phyloP scores from a whole-genome alignment of 345 rosid genomes.

The Ceriops zippeliana region DNA sequence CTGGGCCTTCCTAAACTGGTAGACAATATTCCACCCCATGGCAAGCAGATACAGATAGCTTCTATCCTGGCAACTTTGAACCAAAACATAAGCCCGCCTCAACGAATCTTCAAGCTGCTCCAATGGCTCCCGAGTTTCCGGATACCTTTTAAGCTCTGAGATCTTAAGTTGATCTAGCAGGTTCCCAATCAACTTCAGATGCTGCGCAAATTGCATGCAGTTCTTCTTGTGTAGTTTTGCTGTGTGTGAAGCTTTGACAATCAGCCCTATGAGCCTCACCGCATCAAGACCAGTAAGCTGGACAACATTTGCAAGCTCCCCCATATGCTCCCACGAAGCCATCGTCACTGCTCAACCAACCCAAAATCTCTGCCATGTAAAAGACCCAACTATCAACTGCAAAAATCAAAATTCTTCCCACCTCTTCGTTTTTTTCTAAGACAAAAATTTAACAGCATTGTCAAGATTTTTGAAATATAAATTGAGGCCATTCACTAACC shows the following conservation, averaged over 20 bases:
- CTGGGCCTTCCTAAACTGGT: conserved; percentile 92
- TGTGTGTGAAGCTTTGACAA: conserved; percentile 75
- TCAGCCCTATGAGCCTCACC: conserved; percentile 68
- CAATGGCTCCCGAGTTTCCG: conserved; percentile 93
- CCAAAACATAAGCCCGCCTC: conserved; percentile 75
- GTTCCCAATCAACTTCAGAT: conserved; percentile 84
- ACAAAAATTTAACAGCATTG: no score
- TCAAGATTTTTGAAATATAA: no score
- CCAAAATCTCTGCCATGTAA: conserved; percentile 4
- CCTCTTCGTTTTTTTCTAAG: background rate
- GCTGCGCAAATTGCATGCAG: conserved; percentile 90
- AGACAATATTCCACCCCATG: conserved; percentile 99
- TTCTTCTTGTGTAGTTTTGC: conserved; percentile 97
- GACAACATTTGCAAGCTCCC: conserved; percentile 73
- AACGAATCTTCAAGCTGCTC: conserved; percentile 95
- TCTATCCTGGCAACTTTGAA: conserved; percentile 83
- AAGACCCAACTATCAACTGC: background rate
- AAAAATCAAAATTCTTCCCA: background rate
- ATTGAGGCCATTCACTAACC: no score
- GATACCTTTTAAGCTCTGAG: conserved; percentile 88
- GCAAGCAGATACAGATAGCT: conserved; percentile 94
- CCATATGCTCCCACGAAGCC: conserved; percentile 82
- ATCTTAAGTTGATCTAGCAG: conserved; percentile 82
- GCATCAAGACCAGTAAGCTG: conserved; percentile 90
- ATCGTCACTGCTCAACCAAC: conserved; percentile 32